These are phyloP conservation scores for Cladosporium phlei DNA, from an alignment of 2,329 filamentous ascomycete species.

Conservation along the genomic window DNA sequence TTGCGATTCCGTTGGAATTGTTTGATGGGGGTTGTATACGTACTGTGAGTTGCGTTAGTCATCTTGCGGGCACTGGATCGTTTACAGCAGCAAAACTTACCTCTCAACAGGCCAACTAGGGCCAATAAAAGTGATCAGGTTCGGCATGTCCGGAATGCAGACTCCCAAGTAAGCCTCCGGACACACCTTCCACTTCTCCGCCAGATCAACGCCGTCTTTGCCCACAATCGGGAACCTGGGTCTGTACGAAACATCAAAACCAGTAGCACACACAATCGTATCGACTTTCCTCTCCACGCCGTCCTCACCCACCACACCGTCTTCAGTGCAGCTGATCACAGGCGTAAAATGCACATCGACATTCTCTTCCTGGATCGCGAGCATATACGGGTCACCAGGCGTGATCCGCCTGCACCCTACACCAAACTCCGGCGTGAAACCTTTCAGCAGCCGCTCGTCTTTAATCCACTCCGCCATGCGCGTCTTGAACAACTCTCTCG, in stretches of 20 bases:
- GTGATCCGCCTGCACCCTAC: conserved; percentile 46
- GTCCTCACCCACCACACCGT: conserved; percentile 42
- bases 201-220: conserved; percentile 36
- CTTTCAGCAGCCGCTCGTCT: conserved; percentile 46
- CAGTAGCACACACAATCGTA: conserved; percentile 43
- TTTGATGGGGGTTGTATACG: no score
- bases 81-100: no score
- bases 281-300: conserved; percentile 39
- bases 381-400: conserved; percentile 49
- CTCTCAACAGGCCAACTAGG: conserved; percentile 30
- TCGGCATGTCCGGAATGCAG: conserved; percentile 40
- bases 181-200: conserved; percentile 37
- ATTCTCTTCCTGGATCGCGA: conserved; percentile 47
- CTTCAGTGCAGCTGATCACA: conserved; percentile 42
- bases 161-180: conserved; percentile 41
- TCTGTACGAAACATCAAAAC: conserved; percentile 42
- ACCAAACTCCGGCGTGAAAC: conserved; percentile 44
- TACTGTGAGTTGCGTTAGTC: no score
- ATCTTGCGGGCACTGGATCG: no score
- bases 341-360: conserved; percentile 49
- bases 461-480: conserved; percentile 50
- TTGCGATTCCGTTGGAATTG: no score
- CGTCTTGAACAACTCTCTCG: conserved; percentile 35
- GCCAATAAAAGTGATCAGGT: conserved; percentile 39
- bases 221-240: conserved; percentile 43